Base-by-base conservation (phyloP, 805 yeast species). In the Brettanomyces naardenensis region DNA sequence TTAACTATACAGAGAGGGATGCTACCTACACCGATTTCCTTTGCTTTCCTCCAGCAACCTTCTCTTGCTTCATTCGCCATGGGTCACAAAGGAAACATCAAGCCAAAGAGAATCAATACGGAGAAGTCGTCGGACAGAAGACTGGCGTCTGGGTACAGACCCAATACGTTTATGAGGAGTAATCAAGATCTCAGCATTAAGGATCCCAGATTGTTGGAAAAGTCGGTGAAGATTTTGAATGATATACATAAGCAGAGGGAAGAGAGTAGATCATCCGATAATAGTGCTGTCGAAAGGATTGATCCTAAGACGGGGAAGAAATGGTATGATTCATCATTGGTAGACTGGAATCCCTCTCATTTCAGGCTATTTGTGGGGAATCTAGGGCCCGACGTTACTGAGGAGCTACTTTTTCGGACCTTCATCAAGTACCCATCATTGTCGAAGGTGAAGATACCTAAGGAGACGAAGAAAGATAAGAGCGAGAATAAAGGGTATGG, bases 351-450 rank as follows among this genome's bases (percentile, higher is more conserved):
- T 49, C 85, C 88, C 1, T 59, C 65, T 14, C 87, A 81, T 37
- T 83, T 78, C 58, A 61, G 86, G 22, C 59, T 83, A 17, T 83
- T 83, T 58, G 84, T 83, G 6, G 94, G 92, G 0, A 81, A 83
- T 47, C 56, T 83, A 23, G 84, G 86, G 0, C 64, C 68, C 4
- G 89, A 81, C 47, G 89, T 75, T 3, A 71, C 67, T 19, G 84
- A 78, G 41, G 72, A 66, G 15, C 47, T 73, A 33, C 60, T 83
- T n/a, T 48, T 58, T n/a, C 54, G 62, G 18, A 77, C 84, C 1
- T 81, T 83, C 49, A 50, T 58, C 1, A 58, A 65, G 35, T 84
- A 69, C 51, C 56, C 68, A 11, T 68, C 80, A 3, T 53, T 81
- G 41, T 58, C 72, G 6, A 76, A 78, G 45, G 82, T 73, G 5